A percentile compares a stretch with the other conserved stretches of the same genome.
phyloP scores from a whole-genome alignment of 2,329 filamentous ascomycete genomes.

The Pestalotiopsis sp. region DNA sequence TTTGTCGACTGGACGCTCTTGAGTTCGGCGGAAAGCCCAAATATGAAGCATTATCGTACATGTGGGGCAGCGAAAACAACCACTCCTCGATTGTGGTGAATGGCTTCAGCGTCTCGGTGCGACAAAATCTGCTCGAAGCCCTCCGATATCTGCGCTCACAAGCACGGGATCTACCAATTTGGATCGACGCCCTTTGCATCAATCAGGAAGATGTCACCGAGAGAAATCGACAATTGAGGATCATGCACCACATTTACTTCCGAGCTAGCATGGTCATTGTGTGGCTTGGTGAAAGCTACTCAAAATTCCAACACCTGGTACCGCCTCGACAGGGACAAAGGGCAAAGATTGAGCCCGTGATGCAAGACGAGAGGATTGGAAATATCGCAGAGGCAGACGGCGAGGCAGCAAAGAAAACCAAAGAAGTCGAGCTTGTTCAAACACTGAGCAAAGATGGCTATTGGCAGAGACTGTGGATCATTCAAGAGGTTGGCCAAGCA shows the following conservation, averaged over 20 bases:
- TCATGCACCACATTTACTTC: conserved; percentile 26
- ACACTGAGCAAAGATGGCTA: conserved; percentile 20
- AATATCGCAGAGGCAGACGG: not conserved
- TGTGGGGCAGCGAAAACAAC: not conserved
- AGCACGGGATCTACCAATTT: conserved; percentile 9
- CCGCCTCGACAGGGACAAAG: not conserved
- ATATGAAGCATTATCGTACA: conserved; percentile 5
- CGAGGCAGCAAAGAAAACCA: not conserved
- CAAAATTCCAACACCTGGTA: not conserved
- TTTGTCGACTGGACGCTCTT: not conserved
- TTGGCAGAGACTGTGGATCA: conserved; percentile 26
- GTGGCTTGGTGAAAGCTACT: conserved; percentile 21
- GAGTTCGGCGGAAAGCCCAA: not conserved
- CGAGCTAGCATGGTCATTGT: conserved; percentile 21
- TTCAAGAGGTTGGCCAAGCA: conserved; percentile 31
- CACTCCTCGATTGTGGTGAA: not conserved
- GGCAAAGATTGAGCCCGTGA: not conserved
- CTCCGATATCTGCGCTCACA: conserved; percentile 18
- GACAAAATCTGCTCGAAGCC: conserved; percentile 19
- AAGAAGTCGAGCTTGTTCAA: conserved; percentile 11
- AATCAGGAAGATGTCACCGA: conserved; percentile 24
- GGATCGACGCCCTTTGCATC: conserved; percentile 29
- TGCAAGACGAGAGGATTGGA: not conserved
- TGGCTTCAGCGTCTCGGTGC: conserved; percentile 2
- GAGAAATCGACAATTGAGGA: conserved; percentile 21